Evolutionary conservation across 163 green algal species (phyloP).

Genomic region (Volvox carteri): DNA sequence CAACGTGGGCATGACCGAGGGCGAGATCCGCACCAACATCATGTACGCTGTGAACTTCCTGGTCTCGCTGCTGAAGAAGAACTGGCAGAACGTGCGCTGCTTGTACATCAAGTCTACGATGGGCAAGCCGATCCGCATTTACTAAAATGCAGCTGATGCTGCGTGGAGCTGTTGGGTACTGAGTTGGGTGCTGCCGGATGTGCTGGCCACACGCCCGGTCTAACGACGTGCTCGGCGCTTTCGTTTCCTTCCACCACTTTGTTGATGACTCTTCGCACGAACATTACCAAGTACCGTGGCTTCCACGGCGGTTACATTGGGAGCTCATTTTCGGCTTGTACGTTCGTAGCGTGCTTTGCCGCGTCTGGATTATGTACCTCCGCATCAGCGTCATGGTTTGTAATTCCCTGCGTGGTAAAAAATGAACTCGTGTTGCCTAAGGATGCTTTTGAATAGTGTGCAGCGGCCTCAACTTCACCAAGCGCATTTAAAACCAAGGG

Average conservation of each 20-base stretch:
- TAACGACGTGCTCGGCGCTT: background rate
- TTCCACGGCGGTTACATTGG: background rate
- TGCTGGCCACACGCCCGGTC: slow-evolving; percentile 44
- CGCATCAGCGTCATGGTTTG: too few species aligned
- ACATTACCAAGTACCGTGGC: slow-evolving; percentile 54
- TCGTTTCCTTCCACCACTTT: slow-evolving; percentile 18
- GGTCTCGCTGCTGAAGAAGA: slow-evolving; percentile 99
- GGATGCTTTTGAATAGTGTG: too few species aligned
- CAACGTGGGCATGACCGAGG: slow-evolving; percentile 95
- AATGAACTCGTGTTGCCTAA: background rate
- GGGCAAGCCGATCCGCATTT: slow-evolving; percentile 96
- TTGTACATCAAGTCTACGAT: slow-evolving; percentile 99
- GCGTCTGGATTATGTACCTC: background rate
- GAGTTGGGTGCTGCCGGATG: background rate
- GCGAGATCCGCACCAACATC: slow-evolving; percentile 91
- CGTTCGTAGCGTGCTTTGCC: slow-evolving; percentile 29
- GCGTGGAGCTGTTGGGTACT: background rate
- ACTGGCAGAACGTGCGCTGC: slow-evolving; percentile 99
- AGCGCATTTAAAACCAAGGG: too few species aligned
- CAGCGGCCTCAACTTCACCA: too few species aligned
- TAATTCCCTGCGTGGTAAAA: too few species aligned
- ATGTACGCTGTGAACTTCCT: slow-evolving; percentile 97
- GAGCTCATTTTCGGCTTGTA: slow-evolving; percentile 36
- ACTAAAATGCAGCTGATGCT: slow-evolving; percentile 81
- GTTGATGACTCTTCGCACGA: slow-evolving; percentile 38